phyloP scores from a whole-genome alignment of 305 asterid genomes.

The Fraxinus sp. region DNA sequence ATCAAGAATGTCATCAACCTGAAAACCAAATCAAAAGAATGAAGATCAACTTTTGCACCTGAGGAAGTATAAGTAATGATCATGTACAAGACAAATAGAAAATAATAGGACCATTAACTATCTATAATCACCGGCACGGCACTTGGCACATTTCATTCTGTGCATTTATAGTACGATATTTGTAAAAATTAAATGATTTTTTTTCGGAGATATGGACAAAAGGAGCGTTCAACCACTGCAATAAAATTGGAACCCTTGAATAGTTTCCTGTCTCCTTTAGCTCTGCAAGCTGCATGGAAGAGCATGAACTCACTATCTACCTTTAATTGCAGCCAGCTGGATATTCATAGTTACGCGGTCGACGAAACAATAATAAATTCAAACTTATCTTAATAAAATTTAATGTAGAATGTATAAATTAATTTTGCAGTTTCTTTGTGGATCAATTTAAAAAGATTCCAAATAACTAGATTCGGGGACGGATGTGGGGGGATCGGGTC shows the following conservation, averaged over 20 bases:
- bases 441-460: background rate
- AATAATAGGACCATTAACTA: background rate
- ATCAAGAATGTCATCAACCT: constrained; percentile 95
- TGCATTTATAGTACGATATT: background rate
- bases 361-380: background rate
- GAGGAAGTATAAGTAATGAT: background rate
- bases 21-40: constrained; percentile 30
- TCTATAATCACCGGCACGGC: background rate
- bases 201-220: background rate
- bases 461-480: background rate
- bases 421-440: background rate
- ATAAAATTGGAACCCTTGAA: background rate
- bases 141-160: background rate
- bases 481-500: too few species aligned
- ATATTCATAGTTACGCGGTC: background rate
- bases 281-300: background rate
- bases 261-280: background rate
- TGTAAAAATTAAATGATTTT: background rate
- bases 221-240: background rate
- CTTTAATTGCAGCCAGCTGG: constrained; percentile 7
- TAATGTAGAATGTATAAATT: background rate
- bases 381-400: background rate
- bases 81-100: background rate
- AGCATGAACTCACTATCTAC: background rate
- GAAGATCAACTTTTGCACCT: constrained; percentile 18